Percentiles rank a stretch among this genome's conserved stretches.
Conservation (phyloP, 257 asterid genomes). For the Penstemon eatonii region DNA sequence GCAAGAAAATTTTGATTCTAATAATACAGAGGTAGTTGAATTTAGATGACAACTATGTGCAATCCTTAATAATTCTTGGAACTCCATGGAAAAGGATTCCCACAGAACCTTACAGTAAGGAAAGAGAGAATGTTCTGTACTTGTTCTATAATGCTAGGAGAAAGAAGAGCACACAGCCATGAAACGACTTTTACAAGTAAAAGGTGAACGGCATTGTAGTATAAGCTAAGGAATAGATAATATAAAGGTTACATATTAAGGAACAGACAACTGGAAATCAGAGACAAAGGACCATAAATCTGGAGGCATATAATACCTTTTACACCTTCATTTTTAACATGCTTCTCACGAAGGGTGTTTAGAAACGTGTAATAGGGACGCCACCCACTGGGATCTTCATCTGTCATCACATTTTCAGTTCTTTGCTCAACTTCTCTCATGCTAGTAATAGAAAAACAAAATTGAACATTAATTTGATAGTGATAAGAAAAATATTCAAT, state of each 20-base stretch:
- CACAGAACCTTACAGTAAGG: neutral
- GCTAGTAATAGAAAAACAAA: conserved; percentile 38
- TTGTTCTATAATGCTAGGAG: neutral
- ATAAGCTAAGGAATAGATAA: neutral
- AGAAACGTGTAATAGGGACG: conserved; percentile 67
- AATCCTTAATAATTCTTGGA: neutral
- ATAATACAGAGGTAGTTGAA: neutral
- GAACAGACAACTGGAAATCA: neutral
- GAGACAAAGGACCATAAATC: conserved; percentile 3
- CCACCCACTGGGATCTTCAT: conserved; percentile 93
- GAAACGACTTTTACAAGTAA: conserved; percentile 5
- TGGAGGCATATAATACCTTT: conserved; percentile 55
- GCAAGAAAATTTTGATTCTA: neutral
- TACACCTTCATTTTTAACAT: conserved; percentile 62
- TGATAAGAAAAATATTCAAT: neutral
- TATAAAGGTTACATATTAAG: neutral
- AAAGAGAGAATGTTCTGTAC: neutral
- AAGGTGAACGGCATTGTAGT: neutral
- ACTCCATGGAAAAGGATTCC: neutral
- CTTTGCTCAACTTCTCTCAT: conserved; percentile 64
- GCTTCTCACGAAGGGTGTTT: conserved; percentile 71
- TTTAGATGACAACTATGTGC: neutral
- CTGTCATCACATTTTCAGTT: conserved; percentile 65
- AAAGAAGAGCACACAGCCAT: neutral
- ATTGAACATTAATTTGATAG: conserved; percentile 16